Evolutionary conservation across 2,329 filamentous ascomycete genomes (phyloP).

Genomic region (Pleomassaria siparia): DNA sequence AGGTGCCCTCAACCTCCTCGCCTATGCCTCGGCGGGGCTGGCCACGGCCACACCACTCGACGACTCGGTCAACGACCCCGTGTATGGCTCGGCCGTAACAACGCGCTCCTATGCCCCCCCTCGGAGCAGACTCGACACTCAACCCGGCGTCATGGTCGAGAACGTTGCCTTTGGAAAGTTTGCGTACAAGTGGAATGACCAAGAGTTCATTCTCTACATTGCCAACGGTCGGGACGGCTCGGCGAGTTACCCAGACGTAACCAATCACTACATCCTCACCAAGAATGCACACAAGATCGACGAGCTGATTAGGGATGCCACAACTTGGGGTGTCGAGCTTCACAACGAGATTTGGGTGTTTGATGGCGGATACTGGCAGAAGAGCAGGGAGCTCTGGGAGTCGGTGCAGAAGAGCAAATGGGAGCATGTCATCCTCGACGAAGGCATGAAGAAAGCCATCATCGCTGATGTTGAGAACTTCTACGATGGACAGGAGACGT

Average conservation of each 20-base stretch:
- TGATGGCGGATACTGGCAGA: constrained; percentile 64
- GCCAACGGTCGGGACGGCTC: constrained; percentile 45
- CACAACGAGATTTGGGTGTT: constrained; percentile 69
- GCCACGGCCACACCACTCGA: constrained; percentile 46
- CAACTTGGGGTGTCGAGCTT: constrained; percentile 57
- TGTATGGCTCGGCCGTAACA: constrained; percentile 35
- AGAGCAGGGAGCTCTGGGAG: constrained; percentile 61
- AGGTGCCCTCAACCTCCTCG: constrained; percentile 40
- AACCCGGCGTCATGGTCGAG: constrained; percentile 41
- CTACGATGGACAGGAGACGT: constrained; percentile 62
- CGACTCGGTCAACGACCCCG: constrained; percentile 41
- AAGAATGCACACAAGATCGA: constrained; percentile 43
- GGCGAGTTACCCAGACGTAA: constrained; percentile 32
- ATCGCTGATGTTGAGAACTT: constrained; percentile 66
- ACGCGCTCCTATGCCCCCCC: constrained; percentile 45
- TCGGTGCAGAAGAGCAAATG: constrained; percentile 54
- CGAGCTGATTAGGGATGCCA: constrained; percentile 57
- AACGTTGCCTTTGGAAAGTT: constrained; percentile 48
- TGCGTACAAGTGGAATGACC: constrained; percentile 48
- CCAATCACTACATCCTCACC: constrained; percentile 49
- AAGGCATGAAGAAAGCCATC: constrained; percentile 64
- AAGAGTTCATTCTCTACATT: constrained; percentile 48
- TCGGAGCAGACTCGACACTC: constrained; percentile 39
- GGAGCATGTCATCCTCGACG: constrained; percentile 68
- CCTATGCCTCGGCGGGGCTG: constrained; percentile 46